Evolutionary conservation across 2,329 filamentous ascomycete genomes (phyloP), one percentile per base, ranked within the genome.

Genomic region (Penicillium sp.): DNA sequence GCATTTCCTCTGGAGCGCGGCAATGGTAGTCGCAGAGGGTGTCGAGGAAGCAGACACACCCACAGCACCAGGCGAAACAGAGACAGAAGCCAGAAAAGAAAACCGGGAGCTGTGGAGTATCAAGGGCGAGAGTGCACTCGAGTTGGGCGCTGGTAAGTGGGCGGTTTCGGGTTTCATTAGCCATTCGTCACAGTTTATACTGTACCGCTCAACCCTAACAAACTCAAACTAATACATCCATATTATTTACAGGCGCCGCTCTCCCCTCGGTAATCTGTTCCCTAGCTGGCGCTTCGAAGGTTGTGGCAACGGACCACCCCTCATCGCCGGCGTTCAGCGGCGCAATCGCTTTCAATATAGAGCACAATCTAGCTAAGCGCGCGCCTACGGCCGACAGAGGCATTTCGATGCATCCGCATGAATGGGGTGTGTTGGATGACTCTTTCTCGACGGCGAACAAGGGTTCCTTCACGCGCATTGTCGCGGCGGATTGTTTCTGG

Each of bases 401-500:
- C 6, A 55, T 79, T 16, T 59, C 65, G 0, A 72, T 83, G n/a
- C 62, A 81, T 43, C 78, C 81, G 6, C 83, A 85, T 56, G 71
- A 76, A 69, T 86, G 83, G 83, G 82, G 82, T 24, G 73, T 76
- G 1, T 64, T 79, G 2, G 60, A 64, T 11, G 65, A 70, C 16
- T 40, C 69, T 4, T 83, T 83, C 58, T 65, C 75, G 1, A 47
- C 57, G 2, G 48, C 60, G 5, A 61, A 74, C 54, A 72, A 72
- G 13, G 73, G 74, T 9, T 55, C 61, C 5, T 86, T 80, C 65
- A 79, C 78, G 1, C 78, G 81, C 20, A 80, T 86, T 49, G 74
- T 86, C 11, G 81, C 82, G 1, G 83, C 84, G 50, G 84, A 86
- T 63, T 86, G 83, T 70, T 78, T 82, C 57, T 87, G 83, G 83